Percentiles rank a stretch among this genome's conserved stretches.
Conservation (phyloP, 2,329 filamentous ascomycete genomes). For the Phyllosticta citrichinensis region DNA sequence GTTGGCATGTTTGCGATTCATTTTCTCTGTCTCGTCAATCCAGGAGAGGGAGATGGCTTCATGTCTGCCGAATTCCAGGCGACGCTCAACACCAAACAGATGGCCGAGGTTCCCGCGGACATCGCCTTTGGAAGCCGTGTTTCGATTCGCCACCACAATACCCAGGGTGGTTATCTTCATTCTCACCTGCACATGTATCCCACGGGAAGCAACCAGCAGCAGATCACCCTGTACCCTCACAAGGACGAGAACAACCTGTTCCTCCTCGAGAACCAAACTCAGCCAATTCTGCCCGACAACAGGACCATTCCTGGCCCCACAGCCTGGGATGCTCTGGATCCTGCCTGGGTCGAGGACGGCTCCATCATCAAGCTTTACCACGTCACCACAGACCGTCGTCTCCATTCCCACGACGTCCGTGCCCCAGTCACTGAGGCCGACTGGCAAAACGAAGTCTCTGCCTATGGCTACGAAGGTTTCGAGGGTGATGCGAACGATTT, state of each 20-base stretch:
- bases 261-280: constrained; percentile 90
- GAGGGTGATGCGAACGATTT: constrained; percentile 93
- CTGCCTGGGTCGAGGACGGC: constrained; percentile 68
- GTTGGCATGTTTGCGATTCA: constrained; percentile 96
- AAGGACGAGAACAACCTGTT: constrained; percentile 98
- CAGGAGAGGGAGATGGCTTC: constrained; percentile 94
- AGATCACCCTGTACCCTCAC: constrained; percentile 96
- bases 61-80: constrained; percentile 99
- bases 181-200: constrained; percentile 98
- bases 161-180: constrained; percentile 94
- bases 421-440: constrained; percentile 33
- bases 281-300: constrained; percentile 68
- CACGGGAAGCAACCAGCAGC: constrained; percentile 93
- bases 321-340: constrained; percentile 70
- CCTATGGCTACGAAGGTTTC: constrained; percentile 95
- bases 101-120: constrained; percentile 91
- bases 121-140: constrained; percentile 82
- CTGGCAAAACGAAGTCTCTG: constrained; percentile 93
- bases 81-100: constrained; percentile 89
- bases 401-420: constrained; percentile 93
- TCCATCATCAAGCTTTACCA: constrained; percentile 78
- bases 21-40: constrained; percentile 86
- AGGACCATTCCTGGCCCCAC: constrained; percentile 67
- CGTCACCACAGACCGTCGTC: constrained; percentile 67
- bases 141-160: constrained; percentile 85